phyloP scores from a whole-genome alignment of 768 basidiomycete genomes.

The Holtermanniella nyarrowii region DNA sequence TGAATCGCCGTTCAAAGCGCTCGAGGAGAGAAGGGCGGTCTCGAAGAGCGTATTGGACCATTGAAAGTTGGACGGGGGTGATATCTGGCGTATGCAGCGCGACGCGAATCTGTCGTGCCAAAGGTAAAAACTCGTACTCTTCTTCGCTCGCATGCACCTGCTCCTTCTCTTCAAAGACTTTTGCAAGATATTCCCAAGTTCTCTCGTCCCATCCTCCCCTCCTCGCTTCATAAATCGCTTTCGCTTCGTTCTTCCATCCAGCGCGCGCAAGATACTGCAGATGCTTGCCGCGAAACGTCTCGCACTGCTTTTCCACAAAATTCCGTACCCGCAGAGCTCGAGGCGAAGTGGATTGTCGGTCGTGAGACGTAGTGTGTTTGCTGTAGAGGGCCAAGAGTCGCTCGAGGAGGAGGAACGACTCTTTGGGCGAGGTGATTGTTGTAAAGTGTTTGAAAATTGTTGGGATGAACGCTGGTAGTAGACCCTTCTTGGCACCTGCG shows the following conservation, averaged over 20 bases:
- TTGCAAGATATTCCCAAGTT: constrained; percentile 4
- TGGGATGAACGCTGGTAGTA: constrained; percentile 15
- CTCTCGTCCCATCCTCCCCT: constrained; percentile 8
- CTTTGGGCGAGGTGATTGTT: constrained; percentile 1
- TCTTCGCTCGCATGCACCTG: background rate
- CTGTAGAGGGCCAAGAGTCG: constrained; percentile 4
- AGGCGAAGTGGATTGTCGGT: background rate
- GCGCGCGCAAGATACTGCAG: constrained; percentile 9
- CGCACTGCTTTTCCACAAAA: constrained; percentile 8
- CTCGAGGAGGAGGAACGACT: constrained; percentile 6
- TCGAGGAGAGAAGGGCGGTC: background rate
- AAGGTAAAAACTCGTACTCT: too few relatives aligned
- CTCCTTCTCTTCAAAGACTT: background rate
- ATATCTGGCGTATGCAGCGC: background rate
- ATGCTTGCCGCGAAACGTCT: constrained; percentile 14
- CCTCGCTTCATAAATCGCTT: constrained; percentile 2
- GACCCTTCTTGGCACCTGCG: constrained; percentile 18
- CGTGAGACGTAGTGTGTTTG: constrained; percentile 9
- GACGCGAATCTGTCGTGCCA: background rate
- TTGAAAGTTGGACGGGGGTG: background rate
- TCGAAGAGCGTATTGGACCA: background rate
- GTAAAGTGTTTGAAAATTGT: constrained; percentile 16
- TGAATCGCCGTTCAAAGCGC: background rate
- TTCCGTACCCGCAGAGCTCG: constrained; percentile 6
- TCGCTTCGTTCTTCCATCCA: constrained; percentile 17